Evolutionary conservation across 305 asterid genomes (phyloP).

Genomic region (Withania somnifera): DNA sequence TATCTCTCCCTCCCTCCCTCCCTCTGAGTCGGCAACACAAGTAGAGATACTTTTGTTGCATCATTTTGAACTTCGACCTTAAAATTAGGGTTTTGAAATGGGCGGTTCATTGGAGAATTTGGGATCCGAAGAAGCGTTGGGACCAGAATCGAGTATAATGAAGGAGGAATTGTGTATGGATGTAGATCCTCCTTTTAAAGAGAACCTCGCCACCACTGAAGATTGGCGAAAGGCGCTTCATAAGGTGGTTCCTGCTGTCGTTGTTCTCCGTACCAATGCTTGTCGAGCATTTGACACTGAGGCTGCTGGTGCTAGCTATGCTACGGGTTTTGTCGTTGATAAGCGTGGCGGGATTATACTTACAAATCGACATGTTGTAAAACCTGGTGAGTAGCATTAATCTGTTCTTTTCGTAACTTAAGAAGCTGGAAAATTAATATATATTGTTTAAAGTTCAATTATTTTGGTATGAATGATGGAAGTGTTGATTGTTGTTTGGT

Average conservation of each 20-base stretch:
- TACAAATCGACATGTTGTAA: conserved; percentile 91
- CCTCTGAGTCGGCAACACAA: neutral
- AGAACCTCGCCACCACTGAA: conserved; percentile 65
- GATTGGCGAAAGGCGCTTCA: conserved; percentile 89
- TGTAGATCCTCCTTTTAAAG: conserved; percentile 74
- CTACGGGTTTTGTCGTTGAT: conserved; percentile 92
- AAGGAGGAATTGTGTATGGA: conserved; percentile 86
- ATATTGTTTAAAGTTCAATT: neutral
- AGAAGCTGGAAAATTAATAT: neutral
- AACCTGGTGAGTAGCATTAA: conserved; percentile 47
- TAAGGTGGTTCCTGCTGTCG: conserved; percentile 90
- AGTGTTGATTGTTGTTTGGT: conserved; percentile 2
- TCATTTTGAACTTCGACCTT: neutral
- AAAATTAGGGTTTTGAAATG: conserved; percentile 25
- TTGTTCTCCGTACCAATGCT: conserved; percentile 89
- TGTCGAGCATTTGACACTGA: conserved; percentile 96
- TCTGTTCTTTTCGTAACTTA: neutral
- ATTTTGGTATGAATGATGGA: conserved; percentile 2
- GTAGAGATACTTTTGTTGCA: neutral
- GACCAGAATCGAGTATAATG: conserved; percentile 37
- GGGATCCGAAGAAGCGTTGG: conserved; percentile 24
- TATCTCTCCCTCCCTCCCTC: no score
- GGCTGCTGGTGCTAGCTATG: conserved; percentile 86
- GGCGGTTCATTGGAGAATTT: conserved; percentile 42
- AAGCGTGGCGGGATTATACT: conserved; percentile 88